These are phyloP conservation scores for Cryptococcus amylolentus DNA, from an alignment of 1,284 basidiomycete genomes.

Conservation along the genomic window DNA sequence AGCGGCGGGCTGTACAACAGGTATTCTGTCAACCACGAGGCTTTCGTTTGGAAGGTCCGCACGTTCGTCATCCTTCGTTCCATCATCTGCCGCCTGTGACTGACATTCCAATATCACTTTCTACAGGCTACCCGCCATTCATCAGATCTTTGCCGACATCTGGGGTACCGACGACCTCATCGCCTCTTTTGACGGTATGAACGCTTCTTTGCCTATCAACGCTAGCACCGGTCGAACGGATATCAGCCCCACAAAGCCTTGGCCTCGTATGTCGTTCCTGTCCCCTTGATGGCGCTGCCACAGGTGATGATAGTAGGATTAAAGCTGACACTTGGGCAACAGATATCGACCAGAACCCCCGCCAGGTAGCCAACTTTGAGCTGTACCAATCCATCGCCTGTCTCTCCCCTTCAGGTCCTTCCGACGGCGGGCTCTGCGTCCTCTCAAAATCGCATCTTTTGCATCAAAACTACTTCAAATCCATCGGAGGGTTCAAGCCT, in stretches of 20 bases:
- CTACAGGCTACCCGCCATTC: constrained; percentile 23
- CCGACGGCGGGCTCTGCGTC: constrained; percentile 31
- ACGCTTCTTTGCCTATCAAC: constrained; percentile 22
- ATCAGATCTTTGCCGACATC: constrained; percentile 36
- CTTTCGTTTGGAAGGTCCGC: constrained; percentile 43
- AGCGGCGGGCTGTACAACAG: constrained; percentile 30
- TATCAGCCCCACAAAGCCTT: constrained; percentile 15
- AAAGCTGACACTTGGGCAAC: neutral
- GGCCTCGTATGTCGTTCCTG: constrained; percentile 22
- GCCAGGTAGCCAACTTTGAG: constrained; percentile 17
- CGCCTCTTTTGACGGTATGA: constrained; percentile 36
- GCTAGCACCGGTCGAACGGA: constrained; percentile 21
- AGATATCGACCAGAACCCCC: constrained; percentile 31
- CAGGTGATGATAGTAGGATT: no score
- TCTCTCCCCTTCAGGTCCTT: constrained; percentile 23
- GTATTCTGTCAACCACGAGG: constrained; percentile 38
- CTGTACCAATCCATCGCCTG: constrained; percentile 31
- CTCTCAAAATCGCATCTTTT: constrained; percentile 20
- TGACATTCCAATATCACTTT: neutral
- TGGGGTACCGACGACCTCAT: constrained; percentile 46
- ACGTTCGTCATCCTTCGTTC: constrained; percentile 5
- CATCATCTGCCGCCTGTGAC: neutral
- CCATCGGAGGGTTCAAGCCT: constrained; percentile 20
- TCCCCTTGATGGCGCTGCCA: neutral
- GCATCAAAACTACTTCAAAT: constrained; percentile 19